Percentiles rank a stretch among this genome's conserved stretches.
These are phyloP conservation scores for Neolentinus lepideus DNA, from an alignment of 1,284 basidiomycete species.

Conservation along the genomic window DNA sequence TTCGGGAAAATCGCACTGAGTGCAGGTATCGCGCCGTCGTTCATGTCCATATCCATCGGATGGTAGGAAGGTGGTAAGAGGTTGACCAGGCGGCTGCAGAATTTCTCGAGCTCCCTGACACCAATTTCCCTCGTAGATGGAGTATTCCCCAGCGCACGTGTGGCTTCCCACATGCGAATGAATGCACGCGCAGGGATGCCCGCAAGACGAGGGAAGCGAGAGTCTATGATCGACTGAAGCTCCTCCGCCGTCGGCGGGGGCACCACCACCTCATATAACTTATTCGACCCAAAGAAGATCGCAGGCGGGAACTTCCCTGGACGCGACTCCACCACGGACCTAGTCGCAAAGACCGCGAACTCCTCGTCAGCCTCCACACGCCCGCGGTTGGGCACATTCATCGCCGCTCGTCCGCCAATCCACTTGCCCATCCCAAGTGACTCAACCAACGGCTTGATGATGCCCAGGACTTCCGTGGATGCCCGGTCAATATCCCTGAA, in stretches of 20 bases:
- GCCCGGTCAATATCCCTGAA: constrained; percentile 92
- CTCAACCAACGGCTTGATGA: constrained; percentile 79
- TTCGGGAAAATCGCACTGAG: constrained; percentile 58
- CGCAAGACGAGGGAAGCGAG: constrained; percentile 58
- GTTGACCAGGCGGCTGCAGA: constrained; percentile 70
- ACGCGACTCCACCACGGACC: constrained; percentile 46
- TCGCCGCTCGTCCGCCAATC: constrained; percentile 66
- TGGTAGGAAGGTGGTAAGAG: constrained; percentile 46
- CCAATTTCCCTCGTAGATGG: constrained; percentile 61
- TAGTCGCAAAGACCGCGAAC: constrained; percentile 79
- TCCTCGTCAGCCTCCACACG: constrained; percentile 64
- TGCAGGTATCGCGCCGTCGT: constrained; percentile 17
- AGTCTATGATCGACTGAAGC: constrained; percentile 59
- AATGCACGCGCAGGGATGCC: constrained; percentile 38
- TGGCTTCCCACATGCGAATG: constrained; percentile 57
- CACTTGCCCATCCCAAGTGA: constrained; percentile 69
- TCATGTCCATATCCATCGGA: constrained; percentile 36
- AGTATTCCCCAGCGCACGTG: constrained; percentile 39
- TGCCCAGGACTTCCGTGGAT: constrained; percentile 79
- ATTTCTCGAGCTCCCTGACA: constrained; percentile 84
- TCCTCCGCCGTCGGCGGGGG: constrained; percentile 59
- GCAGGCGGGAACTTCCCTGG: constrained; percentile 40
- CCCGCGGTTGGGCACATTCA: constrained; percentile 67
- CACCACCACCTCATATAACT: constrained; percentile 70
- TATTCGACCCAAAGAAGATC: constrained; percentile 77